Conservation (phyloP, 1,284 basidiomycete genomes). For the Ganoderma sp. region DNA sequence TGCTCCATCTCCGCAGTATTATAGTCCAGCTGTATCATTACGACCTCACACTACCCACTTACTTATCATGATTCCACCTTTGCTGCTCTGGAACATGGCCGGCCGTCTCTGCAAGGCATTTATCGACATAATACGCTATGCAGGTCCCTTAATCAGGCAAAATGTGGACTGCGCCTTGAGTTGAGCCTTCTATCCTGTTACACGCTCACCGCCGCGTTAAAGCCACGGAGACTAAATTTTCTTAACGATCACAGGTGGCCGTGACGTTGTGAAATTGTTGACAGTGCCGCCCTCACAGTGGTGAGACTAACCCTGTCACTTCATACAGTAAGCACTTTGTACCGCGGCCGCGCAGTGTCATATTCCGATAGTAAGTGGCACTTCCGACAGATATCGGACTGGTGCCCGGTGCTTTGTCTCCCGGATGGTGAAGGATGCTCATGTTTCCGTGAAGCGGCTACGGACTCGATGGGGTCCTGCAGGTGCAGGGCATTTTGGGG, state of each 20-base stretch:
- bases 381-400: neutral
- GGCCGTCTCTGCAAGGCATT: neutral
- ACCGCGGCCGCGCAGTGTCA: neutral
- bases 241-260: neutral
- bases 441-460: neutral
- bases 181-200: neutral
- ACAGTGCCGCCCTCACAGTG: neutral
- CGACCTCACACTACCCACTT: neutral
- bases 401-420: neutral
- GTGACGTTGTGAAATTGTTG: neutral
- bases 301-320: neutral
- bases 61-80: neutral
- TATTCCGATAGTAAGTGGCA: neutral
- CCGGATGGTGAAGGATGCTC: neutral
- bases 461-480: neutral
- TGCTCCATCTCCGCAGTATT: neutral
- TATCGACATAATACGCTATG: neutral
- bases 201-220: neutral
- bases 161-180: neutral
- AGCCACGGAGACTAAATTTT: neutral
- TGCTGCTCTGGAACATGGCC: neutral
- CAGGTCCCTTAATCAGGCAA: neutral
- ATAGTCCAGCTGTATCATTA: slow-evolving; percentile 4
- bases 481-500: neutral
- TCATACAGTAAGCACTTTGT: neutral